Percentiles rank a stretch among this genome's conserved stretches.
These are phyloP conservation scores for Cladosporium halotolerans DNA, from an alignment of 2,329 filamentous ascomycete genomes.

Conservation along the genomic window DNA sequence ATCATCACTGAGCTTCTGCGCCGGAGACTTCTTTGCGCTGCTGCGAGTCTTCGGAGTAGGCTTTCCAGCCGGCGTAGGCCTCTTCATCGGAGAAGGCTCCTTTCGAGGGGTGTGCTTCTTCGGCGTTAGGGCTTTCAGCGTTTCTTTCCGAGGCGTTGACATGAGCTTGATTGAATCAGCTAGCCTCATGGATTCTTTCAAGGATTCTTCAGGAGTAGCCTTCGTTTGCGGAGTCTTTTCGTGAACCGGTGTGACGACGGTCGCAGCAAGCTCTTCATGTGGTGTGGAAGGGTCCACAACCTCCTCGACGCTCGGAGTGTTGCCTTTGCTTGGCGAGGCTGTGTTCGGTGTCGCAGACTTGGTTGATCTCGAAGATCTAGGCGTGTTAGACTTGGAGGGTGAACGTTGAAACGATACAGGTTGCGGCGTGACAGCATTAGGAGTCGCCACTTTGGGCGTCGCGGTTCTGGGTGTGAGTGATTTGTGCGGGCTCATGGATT, in stretches of 20 bases:
- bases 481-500: slow-evolving; percentile 9
- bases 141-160: slow-evolving; percentile 44
- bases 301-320: not conserved
- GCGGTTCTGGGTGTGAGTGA: slow-evolving; percentile 6
- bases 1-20: slow-evolving; percentile 24
- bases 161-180: slow-evolving; percentile 43
- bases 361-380: not conserved
- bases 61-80: slow-evolving; percentile 30
- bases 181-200: slow-evolving; percentile 23
- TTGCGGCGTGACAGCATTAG: not conserved
- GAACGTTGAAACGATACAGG: not conserved
- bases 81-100: slow-evolving; percentile 37
- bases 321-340: not conserved
- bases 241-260: slow-evolving; percentile 5
- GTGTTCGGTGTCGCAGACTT: slow-evolving; percentile 2
- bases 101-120: slow-evolving; percentile 32
- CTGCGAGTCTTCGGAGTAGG: slow-evolving; percentile 26
- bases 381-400: not conserved
- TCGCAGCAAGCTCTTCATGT: not conserved
- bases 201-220: slow-evolving; percentile 21
- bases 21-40: slow-evolving; percentile 18
- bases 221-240: slow-evolving; percentile 11
- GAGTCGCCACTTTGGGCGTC: not conserved
- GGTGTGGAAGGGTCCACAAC: not conserved
- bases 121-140: slow-evolving; percentile 35